Evolutionary conservation across 805 yeast genomes (phyloP).

Genomic region (Teunomyces kruisii): DNA sequence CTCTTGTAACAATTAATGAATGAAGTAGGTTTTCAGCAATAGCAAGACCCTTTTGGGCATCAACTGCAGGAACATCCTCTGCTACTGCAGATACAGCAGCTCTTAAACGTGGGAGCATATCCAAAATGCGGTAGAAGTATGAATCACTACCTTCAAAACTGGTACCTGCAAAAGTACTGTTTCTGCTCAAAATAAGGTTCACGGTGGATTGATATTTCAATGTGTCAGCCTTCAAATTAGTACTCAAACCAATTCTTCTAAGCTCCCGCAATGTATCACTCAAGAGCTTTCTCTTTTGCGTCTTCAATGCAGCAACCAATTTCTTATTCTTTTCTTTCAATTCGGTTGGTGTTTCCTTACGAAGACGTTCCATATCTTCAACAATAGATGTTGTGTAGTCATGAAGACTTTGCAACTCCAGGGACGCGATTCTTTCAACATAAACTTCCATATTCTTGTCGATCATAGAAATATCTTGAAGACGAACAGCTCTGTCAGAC

Average conservation of each 20-base stretch:
- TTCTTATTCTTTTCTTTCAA: slow-evolving; percentile 75
- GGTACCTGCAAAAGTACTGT: slow-evolving; percentile 43
- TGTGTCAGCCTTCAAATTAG: slow-evolving; percentile 65
- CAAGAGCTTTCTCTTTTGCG: slow-evolving; percentile 76
- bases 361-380: slow-evolving; percentile 59
- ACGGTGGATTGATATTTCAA: slow-evolving; percentile 61
- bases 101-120: slow-evolving; percentile 77
- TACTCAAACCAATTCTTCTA: slow-evolving; percentile 71
- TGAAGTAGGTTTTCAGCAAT: slow-evolving; percentile 69
- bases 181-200: slow-evolving; percentile 57
- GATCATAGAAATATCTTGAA: slow-evolving; percentile 52
- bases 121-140: slow-evolving; percentile 69
- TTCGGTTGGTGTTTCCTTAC: slow-evolving; percentile 73
- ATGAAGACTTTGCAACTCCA: slow-evolving; percentile 48
- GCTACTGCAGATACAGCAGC: slow-evolving; percentile 58
- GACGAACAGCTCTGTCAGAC: slow-evolving; percentile 55
- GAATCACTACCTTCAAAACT: slow-evolving; percentile 43
- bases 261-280: slow-evolving; percentile 77
- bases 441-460: slow-evolving; percentile 57
- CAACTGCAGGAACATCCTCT: slow-evolving; percentile 74
- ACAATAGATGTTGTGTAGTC: slow-evolving; percentile 55
- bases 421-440: slow-evolving; percentile 29
- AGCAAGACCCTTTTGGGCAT: slow-evolving; percentile 74
- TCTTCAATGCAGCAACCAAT: slow-evolving; percentile 62
- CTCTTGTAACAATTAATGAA: slow-evolving; percentile 53